Base-by-base conservation (phyloP, 1,284 basidiomycete species). In the Microbotryum lychnidis-dioicae region DNA sequence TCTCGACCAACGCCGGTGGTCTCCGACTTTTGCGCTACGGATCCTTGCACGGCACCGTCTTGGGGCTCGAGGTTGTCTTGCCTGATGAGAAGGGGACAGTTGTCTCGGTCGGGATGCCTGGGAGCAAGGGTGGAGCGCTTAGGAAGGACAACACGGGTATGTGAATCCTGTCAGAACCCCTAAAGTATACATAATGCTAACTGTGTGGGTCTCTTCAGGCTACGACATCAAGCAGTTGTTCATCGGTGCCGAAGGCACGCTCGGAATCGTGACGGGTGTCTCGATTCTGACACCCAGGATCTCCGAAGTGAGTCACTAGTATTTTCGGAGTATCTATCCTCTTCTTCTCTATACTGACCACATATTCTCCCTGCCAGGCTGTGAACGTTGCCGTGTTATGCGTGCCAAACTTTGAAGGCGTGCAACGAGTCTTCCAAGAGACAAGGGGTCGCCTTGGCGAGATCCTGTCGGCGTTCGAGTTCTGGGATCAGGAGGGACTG, bases 191-290 rank as follows among this genome's bases (percentile, higher is more conserved):
- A n/a, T 18, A 14, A 42, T 18, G 31, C 25, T 55, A 48, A 60
- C 57, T 56, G 20, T 44, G 3, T 16, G 37, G 3, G 12, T 42
- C 12, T 18, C 16, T 55, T 29, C 68, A 91, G 91, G 94, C n/a
- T 94, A 97, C 74, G 96, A 99, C 75, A 80, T 98, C 55, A 98
- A 99, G 77, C 96, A 98, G 75, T 83, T 99, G 8, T 99, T 98
- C 76, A 97, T 99, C 70, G 96, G 96, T 23, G 87, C 89, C 12
- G 96, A 99, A 75, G 96, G 96, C 57, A 94, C 92, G 0, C 84
- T 98, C 37, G 94, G 96, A 53, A 81, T 99, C 63, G 87, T 99
- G 64, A 99, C 96, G 6, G 96, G 84, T 48, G 88, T 97, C 27
- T 94, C 92, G 9, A 94, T 99, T 70, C 81, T 96, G 61, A 91